Percentiles rank a stretch among this genome's conserved stretches.
phyloP scores from a whole-genome alignment of 1,139 yeast species.

The Kodamaea derodonti region DNA sequence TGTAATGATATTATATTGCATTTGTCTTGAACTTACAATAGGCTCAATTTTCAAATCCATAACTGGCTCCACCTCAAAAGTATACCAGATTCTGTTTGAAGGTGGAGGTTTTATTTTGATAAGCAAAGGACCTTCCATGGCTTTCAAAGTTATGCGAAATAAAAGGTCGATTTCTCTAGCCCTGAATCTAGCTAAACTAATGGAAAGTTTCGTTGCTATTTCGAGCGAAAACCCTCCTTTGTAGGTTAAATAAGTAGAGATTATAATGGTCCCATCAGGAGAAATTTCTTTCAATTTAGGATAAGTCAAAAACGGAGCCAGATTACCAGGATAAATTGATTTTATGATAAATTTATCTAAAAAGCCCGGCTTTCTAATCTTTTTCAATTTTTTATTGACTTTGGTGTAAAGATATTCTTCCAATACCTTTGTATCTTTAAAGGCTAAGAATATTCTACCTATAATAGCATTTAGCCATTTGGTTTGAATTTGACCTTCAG shows the following conservation, averaged over 20 bases:
- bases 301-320: slow-evolving; percentile 76
- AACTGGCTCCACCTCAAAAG: slow-evolving; percentile 76
- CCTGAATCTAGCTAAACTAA: slow-evolving; percentile 69
- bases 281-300: slow-evolving; percentile 68
- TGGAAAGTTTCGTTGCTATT: slow-evolving; percentile 71
- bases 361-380: slow-evolving; percentile 83
- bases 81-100: slow-evolving; percentile 85
- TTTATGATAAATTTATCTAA: slow-evolving; percentile 76
- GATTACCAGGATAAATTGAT: slow-evolving; percentile 68
- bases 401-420: slow-evolving; percentile 54
- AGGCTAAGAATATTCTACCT: slow-evolving; percentile 75
- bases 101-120: slow-evolving; percentile 84
- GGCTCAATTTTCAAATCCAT: slow-evolving; percentile 81
- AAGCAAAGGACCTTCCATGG: slow-evolving; percentile 69
- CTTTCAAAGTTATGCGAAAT: slow-evolving; percentile 65
- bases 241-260: slow-evolving; percentile 62
- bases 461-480: slow-evolving; percentile 87
- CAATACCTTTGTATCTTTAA: slow-evolving; percentile 67
- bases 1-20: slow-evolving; percentile 75
- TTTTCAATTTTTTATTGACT: slow-evolving; percentile 67
- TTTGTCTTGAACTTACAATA: slow-evolving; percentile 75
- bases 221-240: slow-evolving; percentile 71
- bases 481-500: slow-evolving; percentile 78
- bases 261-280: slow-evolving; percentile 76
- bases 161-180: slow-evolving; percentile 74